Evolutionary conservation across 768 basidiomycete genomes (phyloP), one percentile per base, ranked within the genome.

Genomic region (Boletus sp.): DNA sequence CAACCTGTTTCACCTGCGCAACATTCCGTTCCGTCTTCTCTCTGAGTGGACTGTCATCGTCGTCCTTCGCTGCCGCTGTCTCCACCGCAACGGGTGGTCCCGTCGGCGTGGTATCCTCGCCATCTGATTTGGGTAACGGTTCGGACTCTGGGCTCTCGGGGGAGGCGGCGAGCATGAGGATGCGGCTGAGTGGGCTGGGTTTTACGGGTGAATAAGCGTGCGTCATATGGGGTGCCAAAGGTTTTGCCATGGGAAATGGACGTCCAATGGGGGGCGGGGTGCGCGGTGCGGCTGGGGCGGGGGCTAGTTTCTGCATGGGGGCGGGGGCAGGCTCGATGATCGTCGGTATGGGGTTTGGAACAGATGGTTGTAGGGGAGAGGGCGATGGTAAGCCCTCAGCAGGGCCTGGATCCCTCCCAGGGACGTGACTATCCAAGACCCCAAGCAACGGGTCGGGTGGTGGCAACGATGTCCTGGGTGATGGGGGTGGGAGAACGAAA

Each of bases 201-300:
- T 83, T 85, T 3, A 76, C 84, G 29, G 90, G 90, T 0, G 90
- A 91, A 58, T 92, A 93, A 0, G 89, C 88, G 58, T 93, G 90
- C 5, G 81, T 76, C 84, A 89, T 88, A 51, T 79, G 82, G 50
- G 76, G 71, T 2, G 81, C 84, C 46, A 85, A 73, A 11, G 89
- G 87, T 62, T 88, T 90, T 2, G 87, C 86, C 42, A 85, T 72
- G 0, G 87, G 87, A 72, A 87, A 89, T 2, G 80, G 75, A n/a
- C 68, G 75, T 27, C 70, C 74, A 15, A 14, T n/a, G n/a, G 62
- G 50, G 4, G 54, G 51, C 13, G 68, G 67, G 1, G 70, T 72
- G 11, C 37, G 62, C 15, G 62, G 60, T 35, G 53, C 44, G 15
- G 46, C 35, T 46, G 35, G 37, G n/a, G 44, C 39, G 46, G 37